Evolutionary conservation across 2,329 filamentous ascomycete genomes (phyloP).

Genomic region (Biscogniauxia mediterranea): DNA sequence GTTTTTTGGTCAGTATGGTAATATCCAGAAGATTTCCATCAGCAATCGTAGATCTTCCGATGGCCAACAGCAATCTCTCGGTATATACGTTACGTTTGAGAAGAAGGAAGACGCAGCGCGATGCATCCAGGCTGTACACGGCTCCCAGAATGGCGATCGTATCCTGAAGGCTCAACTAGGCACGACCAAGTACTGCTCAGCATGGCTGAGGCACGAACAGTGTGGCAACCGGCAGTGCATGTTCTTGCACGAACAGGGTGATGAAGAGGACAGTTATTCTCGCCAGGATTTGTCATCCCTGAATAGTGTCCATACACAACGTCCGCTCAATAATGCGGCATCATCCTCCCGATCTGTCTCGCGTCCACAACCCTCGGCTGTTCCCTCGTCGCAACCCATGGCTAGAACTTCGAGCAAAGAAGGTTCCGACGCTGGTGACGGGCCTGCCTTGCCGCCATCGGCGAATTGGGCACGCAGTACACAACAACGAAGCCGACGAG

Average conservation of each 20-base stretch:
- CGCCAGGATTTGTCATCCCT: slow-evolving; percentile 92
- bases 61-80: slow-evolving; percentile 80
- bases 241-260: slow-evolving; percentile 97
- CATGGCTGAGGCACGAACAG: slow-evolving; percentile 89
- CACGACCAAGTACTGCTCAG: slow-evolving; percentile 98
- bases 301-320: slow-evolving; percentile 82
- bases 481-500: slow-evolving; percentile 64
- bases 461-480: slow-evolving; percentile 86
- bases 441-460: slow-evolving; percentile 86
- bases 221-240: slow-evolving; percentile 97
- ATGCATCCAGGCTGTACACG: slow-evolving; percentile 91
- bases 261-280: slow-evolving; percentile 95
- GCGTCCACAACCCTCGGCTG: slow-evolving; percentile 47
- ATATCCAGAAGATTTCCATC: slow-evolving; percentile 98
- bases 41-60: slow-evolving; percentile 85
- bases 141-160: slow-evolving; percentile 85
- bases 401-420: slow-evolving; percentile 76
- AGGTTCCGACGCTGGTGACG: slow-evolving; percentile 70
- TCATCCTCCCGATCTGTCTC: slow-evolving; percentile 54
- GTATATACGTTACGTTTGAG: slow-evolving; percentile 98
- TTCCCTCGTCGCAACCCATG: slow-evolving; percentile 60
- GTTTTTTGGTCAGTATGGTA: slow-evolving; percentile 97
- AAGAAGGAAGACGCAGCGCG: slow-evolving; percentile 84
- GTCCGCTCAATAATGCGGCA: slow-evolving; percentile 55
- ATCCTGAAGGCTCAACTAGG: slow-evolving; percentile 76